Conservation (phyloP, 2,329 filamentous ascomycete genomes). For the Arthrinium puccinioides region DNA sequence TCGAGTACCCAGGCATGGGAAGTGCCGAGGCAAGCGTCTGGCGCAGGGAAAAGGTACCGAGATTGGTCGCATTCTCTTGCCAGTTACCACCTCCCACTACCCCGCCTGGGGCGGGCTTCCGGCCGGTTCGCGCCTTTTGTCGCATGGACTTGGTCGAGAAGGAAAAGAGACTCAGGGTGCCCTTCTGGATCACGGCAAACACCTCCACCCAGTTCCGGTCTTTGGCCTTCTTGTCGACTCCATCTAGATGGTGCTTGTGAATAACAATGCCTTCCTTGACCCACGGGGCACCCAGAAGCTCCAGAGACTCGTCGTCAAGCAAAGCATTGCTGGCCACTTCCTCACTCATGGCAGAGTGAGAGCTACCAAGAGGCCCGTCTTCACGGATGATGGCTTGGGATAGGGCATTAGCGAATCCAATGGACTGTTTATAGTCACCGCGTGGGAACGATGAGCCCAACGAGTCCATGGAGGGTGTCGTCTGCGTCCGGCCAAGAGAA, state of each 20-base stretch:
- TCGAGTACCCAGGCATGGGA: conserved; percentile 87
- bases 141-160: conserved; percentile 78
- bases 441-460: conserved; percentile 69
- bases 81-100: conserved; percentile 93
- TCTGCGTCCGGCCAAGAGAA: conserved; percentile 83
- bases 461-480: conserved; percentile 87
- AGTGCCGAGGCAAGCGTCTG: conserved; percentile 89
- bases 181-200: conserved; percentile 93
- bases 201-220: conserved; percentile 92
- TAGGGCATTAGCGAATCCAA: conserved; percentile 93
- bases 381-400: conserved; percentile 96
- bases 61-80: conserved; percentile 90
- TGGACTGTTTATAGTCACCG: conserved; percentile 87
- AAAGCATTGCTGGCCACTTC: conserved; percentile 57
- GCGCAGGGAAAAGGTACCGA: conserved; percentile 80
- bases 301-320: conserved; percentile 86
- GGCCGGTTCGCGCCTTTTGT: conserved; percentile 50
- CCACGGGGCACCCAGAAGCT: conserved; percentile 92
- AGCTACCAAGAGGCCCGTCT: conserved; percentile 52
- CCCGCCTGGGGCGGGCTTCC: conserved; percentile 45
- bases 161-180: conserved; percentile 88
- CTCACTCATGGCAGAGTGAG: conserved; percentile 49
- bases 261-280: conserved; percentile 93
- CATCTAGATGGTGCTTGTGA: conserved; percentile 93
- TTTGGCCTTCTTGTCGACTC: conserved; percentile 84